phyloP scores from a whole-genome alignment of 2,329 filamentous ascomycete genomes.

The Epichloe festucae region DNA sequence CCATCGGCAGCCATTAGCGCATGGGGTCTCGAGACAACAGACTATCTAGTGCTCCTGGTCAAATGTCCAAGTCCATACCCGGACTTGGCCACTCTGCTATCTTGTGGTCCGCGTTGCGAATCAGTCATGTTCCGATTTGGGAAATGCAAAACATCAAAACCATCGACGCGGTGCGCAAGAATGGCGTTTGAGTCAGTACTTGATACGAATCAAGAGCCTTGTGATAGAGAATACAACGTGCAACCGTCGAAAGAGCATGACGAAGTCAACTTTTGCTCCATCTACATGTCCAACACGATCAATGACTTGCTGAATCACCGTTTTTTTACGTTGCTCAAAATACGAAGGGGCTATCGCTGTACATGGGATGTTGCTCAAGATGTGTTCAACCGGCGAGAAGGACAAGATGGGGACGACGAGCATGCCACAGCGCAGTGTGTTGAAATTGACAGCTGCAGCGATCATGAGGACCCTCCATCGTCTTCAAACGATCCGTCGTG shows the following conservation, averaged over 20 bases:
- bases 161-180: slow-evolving; percentile 41
- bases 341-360: slow-evolving; percentile 37
- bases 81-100: slow-evolving; percentile 39
- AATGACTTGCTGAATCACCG: slow-evolving; percentile 46
- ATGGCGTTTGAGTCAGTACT: slow-evolving; percentile 28
- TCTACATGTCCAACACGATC: slow-evolving; percentile 62
- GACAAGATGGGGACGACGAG: background rate
- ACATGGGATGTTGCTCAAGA: slow-evolving; percentile 41
- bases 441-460: background rate
- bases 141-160: slow-evolving; percentile 60
- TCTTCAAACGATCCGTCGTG: slow-evolving; percentile 6
- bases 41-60: slow-evolving; percentile 65
- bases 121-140: slow-evolving; percentile 49
- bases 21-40: slow-evolving; percentile 54
- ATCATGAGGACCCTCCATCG: background rate
- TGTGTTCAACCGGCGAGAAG: slow-evolving; percentile 3
- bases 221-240: no score
- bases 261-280: slow-evolving; percentile 19
- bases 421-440: background rate
- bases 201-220: slow-evolving; percentile 7
- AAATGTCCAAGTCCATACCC: slow-evolving; percentile 51
- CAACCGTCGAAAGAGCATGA: background rate
- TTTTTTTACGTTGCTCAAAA: slow-evolving; percentile 49
- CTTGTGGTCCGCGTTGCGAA: slow-evolving; percentile 23
- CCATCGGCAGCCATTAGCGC: slow-evolving; percentile 63